Percentiles rank a stretch among this genome's conserved stretches.
Conservation (phyloP, 176 grass and related monocot genomes). For the Eragrostis nindensis region DNA sequence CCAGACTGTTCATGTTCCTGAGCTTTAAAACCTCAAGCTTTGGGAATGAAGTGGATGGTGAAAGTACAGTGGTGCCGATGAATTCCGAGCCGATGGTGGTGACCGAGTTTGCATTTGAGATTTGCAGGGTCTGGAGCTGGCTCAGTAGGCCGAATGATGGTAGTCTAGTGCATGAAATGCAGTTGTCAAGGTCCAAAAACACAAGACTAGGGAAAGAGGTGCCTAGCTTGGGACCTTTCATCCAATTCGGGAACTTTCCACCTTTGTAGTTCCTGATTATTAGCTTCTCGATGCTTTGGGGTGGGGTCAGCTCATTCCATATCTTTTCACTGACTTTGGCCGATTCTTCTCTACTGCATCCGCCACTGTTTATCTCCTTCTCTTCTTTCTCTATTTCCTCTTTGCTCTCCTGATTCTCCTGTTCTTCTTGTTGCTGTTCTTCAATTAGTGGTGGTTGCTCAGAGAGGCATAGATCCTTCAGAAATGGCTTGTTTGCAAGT, state of each 20-base stretch:
- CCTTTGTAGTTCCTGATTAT: slow-evolving; percentile 65
- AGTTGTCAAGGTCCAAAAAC: slow-evolving; percentile 59
- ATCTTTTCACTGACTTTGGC: slow-evolving; percentile 63
- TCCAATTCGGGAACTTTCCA: slow-evolving; percentile 64
- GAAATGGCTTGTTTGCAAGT: slow-evolving; percentile 64
- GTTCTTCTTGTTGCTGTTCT: slow-evolving; percentile 33
- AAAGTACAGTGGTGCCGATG: slow-evolving; percentile 48
- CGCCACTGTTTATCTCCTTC: slow-evolving; percentile 31
- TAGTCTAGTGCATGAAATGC: slow-evolving; percentile 57
- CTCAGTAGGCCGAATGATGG: slow-evolving; percentile 70
- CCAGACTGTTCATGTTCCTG: slow-evolving; percentile 65
- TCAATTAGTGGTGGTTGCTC: slow-evolving; percentile 40
- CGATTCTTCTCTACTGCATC: slow-evolving; percentile 41
- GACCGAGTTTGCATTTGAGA: slow-evolving; percentile 62
- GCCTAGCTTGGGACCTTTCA: slow-evolving; percentile 57
- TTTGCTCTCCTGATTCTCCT: slow-evolving; percentile 28
- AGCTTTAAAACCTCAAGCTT: slow-evolving; percentile 72
- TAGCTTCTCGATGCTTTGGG: slow-evolving; percentile 65
- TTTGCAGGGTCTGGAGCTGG: slow-evolving; percentile 67
- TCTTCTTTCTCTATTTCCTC: slow-evolving; percentile 35
- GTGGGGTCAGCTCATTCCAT: slow-evolving; percentile 70
- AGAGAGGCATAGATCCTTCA: slow-evolving; percentile 67
- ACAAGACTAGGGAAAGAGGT: slow-evolving; percentile 61
- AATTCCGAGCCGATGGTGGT: slow-evolving; percentile 71
- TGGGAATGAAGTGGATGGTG: slow-evolving; percentile 51